These are phyloP conservation scores for Ehretia macrophylla DNA, from an alignment of 257 asterid genomes.

Conservation along the genomic window DNA sequence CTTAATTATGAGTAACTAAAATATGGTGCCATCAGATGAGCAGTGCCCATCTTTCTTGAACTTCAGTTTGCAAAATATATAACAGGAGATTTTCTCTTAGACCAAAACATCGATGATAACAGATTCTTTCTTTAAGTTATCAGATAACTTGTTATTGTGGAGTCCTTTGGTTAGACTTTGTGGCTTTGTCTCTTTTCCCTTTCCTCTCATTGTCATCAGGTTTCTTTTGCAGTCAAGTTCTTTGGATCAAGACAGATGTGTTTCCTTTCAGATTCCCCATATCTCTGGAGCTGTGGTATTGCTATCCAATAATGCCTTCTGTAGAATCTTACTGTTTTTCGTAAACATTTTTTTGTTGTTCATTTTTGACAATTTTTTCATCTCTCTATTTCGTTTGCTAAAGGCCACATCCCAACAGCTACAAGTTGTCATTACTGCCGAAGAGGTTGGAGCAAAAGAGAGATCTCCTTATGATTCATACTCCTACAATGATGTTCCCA, in stretches of 20 bases:
- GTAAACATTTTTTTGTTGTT: too few relatives aligned
- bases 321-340: background rate
- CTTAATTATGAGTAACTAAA: background rate
- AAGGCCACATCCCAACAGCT: conserved; percentile 62
- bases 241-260: conserved; percentile 62
- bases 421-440: conserved; percentile 76
- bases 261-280: conserved; percentile 61
- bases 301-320: background rate
- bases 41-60: too few relatives aligned
- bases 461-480: conserved; percentile 77
- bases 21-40: too few relatives aligned
- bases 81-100: too few relatives aligned
- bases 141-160: background rate
- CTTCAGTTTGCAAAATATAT: too few relatives aligned
- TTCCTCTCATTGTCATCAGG: conserved; percentile 3
- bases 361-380: conserved; percentile 1
- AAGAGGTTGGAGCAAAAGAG: conserved; percentile 73
- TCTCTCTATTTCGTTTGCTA: conserved; percentile 21
- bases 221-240: conserved; percentile 48
- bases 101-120: too few relatives aligned
- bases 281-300: conserved; percentile 50
- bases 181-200: background rate
- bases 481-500: conserved; percentile 62
- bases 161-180: too few relatives aligned
- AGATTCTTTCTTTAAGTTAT: background rate